Base-by-base conservation (phyloP, 2,329 filamentous ascomycete species). In the Xylaria polymorpha region DNA sequence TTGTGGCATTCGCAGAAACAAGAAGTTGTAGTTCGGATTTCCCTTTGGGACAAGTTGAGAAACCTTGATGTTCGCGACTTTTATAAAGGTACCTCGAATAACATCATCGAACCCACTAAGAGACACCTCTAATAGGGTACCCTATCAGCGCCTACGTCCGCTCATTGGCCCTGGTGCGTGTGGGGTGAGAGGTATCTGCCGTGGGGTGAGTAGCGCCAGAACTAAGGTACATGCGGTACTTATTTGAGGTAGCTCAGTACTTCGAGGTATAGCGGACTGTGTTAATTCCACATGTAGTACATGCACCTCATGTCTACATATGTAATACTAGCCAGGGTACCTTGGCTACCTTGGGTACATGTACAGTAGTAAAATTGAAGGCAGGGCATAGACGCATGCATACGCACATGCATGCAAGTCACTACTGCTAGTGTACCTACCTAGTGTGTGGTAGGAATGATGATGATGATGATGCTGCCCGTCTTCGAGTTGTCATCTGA, bases 1-100 rank as follows among this genome's bases (percentile, higher is more conserved):
- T 25, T 48, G 37, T 22, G 44, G 32, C 46, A 60, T 39, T 56
- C 29, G 63, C 63, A 61, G 41, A 25, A 66, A 56, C 29, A n/a
- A 14, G 20, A 57, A n/a, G 48, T 10, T 51, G 43, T 41, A 22
- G 20, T 29, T 57, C 32, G 6, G 37, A 60, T 37, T 37, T 37
- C 15, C 22, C 8, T 50, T 50, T 51, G 22, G 22, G 25, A 29
- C 25, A 7, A 29, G 43, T 39, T 46, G 22, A 51, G 12, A 50
- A 50, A 22, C 22, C 48, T 51, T 7, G 6, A 51, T 4, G 48
- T 51, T n/a, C 3, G 22, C 44, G 3, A 18, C 14, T 25, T 25
- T 29, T 14, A 15, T 39, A 39, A 20, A 29, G 15, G 53, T 41
- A 55, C 15, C 37, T 58, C 29, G 29, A 58, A 43, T 58, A 57